Evolutionary conservation across 352 stramenopile genomes (phyloP).

Genomic region (Globisporangium splendens): DNA sequence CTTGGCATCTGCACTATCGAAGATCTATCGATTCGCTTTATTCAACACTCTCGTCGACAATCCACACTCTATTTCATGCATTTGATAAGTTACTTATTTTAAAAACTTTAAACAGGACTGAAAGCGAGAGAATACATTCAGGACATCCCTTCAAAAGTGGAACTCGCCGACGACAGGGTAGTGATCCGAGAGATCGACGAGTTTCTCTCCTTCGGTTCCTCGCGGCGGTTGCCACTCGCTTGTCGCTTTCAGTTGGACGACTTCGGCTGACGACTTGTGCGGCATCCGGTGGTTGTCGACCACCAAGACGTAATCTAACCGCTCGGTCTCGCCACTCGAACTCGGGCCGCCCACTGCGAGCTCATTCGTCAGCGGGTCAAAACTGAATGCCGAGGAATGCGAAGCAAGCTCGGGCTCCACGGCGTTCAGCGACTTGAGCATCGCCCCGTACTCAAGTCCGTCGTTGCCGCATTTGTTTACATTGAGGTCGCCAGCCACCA

Average conservation of each 20-base stretch:
- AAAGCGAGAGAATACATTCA: background rate
- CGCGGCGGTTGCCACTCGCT: conserved; percentile 25
- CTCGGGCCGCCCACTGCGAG: conserved; percentile 57
- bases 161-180: conserved; percentile 63
- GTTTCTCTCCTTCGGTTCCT: conserved; percentile 20
- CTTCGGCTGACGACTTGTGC: conserved; percentile 18
- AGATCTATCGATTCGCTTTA: too few relatives aligned
- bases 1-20: too few relatives aligned
- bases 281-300: conserved; percentile 32
- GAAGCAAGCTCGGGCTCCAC: conserved; percentile 26
- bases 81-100: background rate
- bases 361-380: conserved; percentile 56
- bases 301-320: conserved; percentile 62
- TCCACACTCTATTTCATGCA: background rate
- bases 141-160: conserved; percentile 26
- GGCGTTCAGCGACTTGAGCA: conserved; percentile 41
- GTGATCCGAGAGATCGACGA: conserved; percentile 66
- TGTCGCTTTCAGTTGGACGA: conserved; percentile 59
- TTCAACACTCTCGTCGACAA: too few relatives aligned
- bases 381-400: conserved; percentile 46
- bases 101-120: background rate
- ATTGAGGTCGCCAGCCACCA: conserved; percentile 64
- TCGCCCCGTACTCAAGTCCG: conserved; percentile 36
- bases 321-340: conserved; percentile 50
- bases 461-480: conserved; percentile 33